Base-by-base conservation (phyloP, 2,329 filamentous ascomycete genomes). In the Passalora sequoiae region DNA sequence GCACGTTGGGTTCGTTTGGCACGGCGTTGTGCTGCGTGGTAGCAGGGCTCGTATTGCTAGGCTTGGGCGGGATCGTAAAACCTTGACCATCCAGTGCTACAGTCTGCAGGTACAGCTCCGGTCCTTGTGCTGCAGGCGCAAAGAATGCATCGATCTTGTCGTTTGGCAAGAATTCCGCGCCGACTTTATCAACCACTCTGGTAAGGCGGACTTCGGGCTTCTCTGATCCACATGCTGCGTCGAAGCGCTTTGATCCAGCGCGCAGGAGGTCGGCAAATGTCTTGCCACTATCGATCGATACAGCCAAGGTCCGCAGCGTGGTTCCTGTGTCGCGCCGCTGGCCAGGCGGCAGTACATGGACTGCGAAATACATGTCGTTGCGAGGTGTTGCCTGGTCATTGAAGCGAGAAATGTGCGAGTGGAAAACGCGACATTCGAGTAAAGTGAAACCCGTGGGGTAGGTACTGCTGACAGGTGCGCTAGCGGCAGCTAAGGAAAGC, bases 341-440 rank as follows among this genome's bases (percentile, higher is more conserved):
- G 9, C 24, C 24, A 6, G 27, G 19, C 15, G 38, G 38, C 38
- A 40, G 25, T 4, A 40, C 21, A 19, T 40, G 27, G 15, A 40
- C 27, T 4, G 16, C 28, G 27, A 40, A 40, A 17, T 40, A 40
- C 38, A 40, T 40, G 29, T 32, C 6, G 29, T 32, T 22, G n/a
- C n/a, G 33, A 22, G 20, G 17, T 22, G 8, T 35, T 5, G 29
- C 6, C 29, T 5, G 6, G 29, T 19, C 30, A 15, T 33, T 33
- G 33, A 37, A 37, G 16, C 20, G 16, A 12, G 33, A 21, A 37
- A 27, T 27, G 24, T 27, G 24, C 24, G n/a, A 27, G 24, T 27
- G 24, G 12, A 12, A 27, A 12, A 7, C 24, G 24, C 24, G 24
- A 27, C 24, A 27, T 27, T 27, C 24, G 24, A 27, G 24, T 6